Evolutionary conservation across 768 basidiomycete genomes (phyloP), one percentile per base, ranked within the genome.

Genomic region (Tephrocybe sp.): DNA sequence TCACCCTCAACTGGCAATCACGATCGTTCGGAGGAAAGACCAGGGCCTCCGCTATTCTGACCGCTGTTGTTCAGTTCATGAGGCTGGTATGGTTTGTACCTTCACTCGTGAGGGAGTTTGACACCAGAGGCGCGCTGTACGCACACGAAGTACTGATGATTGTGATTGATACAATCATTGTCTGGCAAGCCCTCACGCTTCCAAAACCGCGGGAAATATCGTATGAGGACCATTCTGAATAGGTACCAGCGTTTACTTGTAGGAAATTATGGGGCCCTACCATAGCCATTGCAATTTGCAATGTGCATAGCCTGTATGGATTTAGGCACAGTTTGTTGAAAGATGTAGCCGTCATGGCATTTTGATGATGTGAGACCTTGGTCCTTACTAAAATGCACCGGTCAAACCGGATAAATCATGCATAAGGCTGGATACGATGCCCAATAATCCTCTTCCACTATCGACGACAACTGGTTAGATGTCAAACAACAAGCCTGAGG

Each of bases 11-110:
- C 42, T 48, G 53, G 49, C 54, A 53, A 11, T 53, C 57, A 1
- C 53, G 46, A 26, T 49, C 57, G 16, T 66, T 55, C 39, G 64
- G 63, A 5, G 66, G 66, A 4, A 44, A 47, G 1, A 62, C 62
- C 42, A 39, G 44, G 48, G 50, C 43, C 5, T 56, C 54, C 9
- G 46, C 50, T 9, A 14, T 42, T 10, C 30, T 58, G 17, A 41
- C 17, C 17, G 7, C 47, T 3, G 14, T 32, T 2, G 5, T 11
- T 19, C 14, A 26, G 10, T 16, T 16, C 0, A 16, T 32, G 17
- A 13, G 5, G 6, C 20, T 52, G 39, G 48, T 31, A 17, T n/a
- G 5, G 9, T 50, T 42, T 39, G 45, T 50, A 11, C 55, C 55
- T 4, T 33, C 40, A 11, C 10, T 53, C 2, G 39, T 57, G 13